phyloP scores from a whole-genome alignment of 177 flowering plant species.

The Vitis hybrid region DNA sequence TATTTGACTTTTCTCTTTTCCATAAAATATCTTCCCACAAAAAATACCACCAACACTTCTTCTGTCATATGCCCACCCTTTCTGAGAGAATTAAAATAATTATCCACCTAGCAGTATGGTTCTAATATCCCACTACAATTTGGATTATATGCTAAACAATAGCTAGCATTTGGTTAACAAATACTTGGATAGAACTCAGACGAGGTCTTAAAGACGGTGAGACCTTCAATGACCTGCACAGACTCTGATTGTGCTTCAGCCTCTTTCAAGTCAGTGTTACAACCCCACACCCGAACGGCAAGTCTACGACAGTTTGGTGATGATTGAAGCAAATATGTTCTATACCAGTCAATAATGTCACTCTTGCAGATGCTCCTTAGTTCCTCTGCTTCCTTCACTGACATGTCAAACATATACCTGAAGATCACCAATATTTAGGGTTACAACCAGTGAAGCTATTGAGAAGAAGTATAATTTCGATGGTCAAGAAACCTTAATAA shows the following conservation, averaged over 20 bases:
- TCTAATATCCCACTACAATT: too few species aligned
- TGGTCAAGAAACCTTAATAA: too few species aligned
- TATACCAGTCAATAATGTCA: slow-evolving; percentile 73
- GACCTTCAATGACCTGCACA: slow-evolving; percentile 50
- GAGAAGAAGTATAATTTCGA: neutral
- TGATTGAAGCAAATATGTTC: slow-evolving; percentile 48
- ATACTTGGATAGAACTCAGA: slow-evolving; percentile 67
- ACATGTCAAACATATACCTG: slow-evolving; percentile 88
- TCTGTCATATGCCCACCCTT: neutral
- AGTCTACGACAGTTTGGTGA: slow-evolving; percentile 78
- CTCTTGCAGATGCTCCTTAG: slow-evolving; percentile 53
- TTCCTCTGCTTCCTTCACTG: slow-evolving; percentile 72
- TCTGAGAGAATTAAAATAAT: neutral
- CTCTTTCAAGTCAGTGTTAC: slow-evolving; percentile 57
- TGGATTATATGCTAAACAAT: neutral
- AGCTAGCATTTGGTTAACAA: slow-evolving; percentile 40
- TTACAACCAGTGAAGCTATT: neutral
- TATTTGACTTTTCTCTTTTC: too few species aligned
- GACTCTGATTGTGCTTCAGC: slow-evolving; percentile 29
- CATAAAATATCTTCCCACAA: too few species aligned
- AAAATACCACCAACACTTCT: too few species aligned
- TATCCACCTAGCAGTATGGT: neutral
- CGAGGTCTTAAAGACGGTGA: slow-evolving; percentile 48
- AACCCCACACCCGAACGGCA: slow-evolving; percentile 85
- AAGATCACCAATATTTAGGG: slow-evolving; percentile 1